These are phyloP conservation scores for Lyophyllum atratum DNA, from an alignment of 768 basidiomycete genomes.

Conservation along the genomic window DNA sequence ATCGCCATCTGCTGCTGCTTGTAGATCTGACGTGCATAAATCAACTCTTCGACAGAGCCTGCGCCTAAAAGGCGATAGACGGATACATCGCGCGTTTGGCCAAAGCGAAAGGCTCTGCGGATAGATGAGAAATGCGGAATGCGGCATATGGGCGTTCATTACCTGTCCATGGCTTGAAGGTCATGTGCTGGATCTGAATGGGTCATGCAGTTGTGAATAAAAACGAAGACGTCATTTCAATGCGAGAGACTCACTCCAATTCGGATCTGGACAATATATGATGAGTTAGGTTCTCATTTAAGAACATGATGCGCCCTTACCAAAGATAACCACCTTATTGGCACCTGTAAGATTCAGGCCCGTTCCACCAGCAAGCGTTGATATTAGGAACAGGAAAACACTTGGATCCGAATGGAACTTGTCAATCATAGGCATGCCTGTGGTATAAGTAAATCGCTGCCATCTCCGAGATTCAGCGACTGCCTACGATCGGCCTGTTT, in stretches of 20 bases:
- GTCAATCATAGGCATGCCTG: slow-evolving; percentile 88
- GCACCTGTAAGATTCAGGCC: slow-evolving; percentile 89
- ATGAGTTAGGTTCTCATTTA: slow-evolving; percentile 8
- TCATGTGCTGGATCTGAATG: slow-evolving; percentile 91
- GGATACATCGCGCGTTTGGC: slow-evolving; percentile 82
- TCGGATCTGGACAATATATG: slow-evolving; percentile 61
- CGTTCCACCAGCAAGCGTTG: slow-evolving; percentile 89
- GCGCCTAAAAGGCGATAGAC: slow-evolving; percentile 85
- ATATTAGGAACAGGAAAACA: slow-evolving; percentile 83
- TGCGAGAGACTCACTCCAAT: slow-evolving; percentile 75
- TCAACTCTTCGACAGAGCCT: slow-evolving; percentile 85
- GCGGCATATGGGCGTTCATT: not conserved
- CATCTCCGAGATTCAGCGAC: not conserved
- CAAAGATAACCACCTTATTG: slow-evolving; percentile 93
- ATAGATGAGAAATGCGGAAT: not conserved
- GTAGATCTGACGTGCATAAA: slow-evolving; percentile 88
- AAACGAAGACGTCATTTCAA: not conserved
- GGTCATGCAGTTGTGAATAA: slow-evolving; percentile 4
- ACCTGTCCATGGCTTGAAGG: slow-evolving; percentile 86
- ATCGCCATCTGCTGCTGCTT: slow-evolving; percentile 96
- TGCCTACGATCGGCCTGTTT: slow-evolving; percentile 65
- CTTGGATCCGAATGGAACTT: slow-evolving; percentile 74
- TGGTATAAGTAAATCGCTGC: not conserved
- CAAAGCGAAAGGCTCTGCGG: slow-evolving; percentile 74
- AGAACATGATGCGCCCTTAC: slow-evolving; percentile 35